phyloP scores from a whole-genome alignment of 768 basidiomycete genomes.

The Kwoniella sp. region DNA sequence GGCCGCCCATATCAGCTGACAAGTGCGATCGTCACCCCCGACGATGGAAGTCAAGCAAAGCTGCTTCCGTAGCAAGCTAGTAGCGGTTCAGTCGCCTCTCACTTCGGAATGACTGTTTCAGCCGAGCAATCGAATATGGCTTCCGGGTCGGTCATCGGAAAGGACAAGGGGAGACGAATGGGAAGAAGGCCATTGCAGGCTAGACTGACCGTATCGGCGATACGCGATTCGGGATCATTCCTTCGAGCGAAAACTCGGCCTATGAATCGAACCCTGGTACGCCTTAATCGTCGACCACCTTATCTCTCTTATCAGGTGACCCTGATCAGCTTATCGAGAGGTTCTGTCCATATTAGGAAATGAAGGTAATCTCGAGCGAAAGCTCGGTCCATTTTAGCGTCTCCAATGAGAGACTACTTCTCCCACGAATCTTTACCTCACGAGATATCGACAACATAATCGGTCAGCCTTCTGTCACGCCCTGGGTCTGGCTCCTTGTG shows the following conservation, averaged over 20 bases:
- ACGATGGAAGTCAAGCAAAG: too few species aligned
- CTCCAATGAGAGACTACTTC: too few species aligned
- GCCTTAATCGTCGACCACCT: neutral
- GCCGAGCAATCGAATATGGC: too few species aligned
- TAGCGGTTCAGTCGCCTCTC: too few species aligned
- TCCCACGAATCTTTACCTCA: too few species aligned
- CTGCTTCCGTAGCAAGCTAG: neutral
- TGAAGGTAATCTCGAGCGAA: neutral
- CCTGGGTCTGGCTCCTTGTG: too few species aligned
- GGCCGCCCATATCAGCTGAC: neutral
- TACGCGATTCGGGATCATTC: neutral
- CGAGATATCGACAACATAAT: neutral
- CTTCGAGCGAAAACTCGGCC: neutral
- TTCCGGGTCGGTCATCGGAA: neutral
- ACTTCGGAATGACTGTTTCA: neutral
- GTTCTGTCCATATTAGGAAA: neutral
- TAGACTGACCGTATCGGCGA: neutral
- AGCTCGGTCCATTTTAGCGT: neutral
- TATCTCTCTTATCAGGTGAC: conserved; percentile 1
- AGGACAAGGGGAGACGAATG: neutral
- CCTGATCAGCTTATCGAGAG: neutral
- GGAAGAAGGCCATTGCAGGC: neutral
- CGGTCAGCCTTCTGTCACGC: too few species aligned
- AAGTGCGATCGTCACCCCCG: neutral
- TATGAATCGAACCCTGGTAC: neutral